phyloP scores from a whole-genome alignment of 176 grass and related monocot genomes.

The Guadua angustifolia region DNA sequence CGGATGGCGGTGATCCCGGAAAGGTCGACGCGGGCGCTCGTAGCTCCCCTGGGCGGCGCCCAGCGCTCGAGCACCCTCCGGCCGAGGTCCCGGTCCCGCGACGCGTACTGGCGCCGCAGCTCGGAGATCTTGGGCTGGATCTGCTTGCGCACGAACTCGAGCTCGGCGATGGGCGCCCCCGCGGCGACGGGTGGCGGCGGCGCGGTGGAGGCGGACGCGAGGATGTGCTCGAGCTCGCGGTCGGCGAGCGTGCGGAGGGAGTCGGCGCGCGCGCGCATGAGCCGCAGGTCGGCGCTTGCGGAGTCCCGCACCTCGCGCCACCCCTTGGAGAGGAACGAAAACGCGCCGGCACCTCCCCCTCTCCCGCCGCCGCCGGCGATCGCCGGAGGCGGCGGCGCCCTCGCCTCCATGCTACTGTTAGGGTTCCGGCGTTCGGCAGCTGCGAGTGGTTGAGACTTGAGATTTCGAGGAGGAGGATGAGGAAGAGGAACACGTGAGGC shows the following conservation, averaged over 20 bases:
- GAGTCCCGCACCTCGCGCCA: constrained; percentile 80
- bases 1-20: constrained; percentile 57
- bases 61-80: constrained; percentile 60
- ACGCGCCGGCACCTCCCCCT: constrained; percentile 30
- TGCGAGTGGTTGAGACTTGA: background rate
- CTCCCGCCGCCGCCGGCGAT: background rate
- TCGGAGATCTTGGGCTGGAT: constrained; percentile 84
- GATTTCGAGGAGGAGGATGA: background rate
- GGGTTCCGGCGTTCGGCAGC: background rate
- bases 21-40: constrained; percentile 63
- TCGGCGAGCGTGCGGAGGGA: constrained; percentile 65
- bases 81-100: constrained; percentile 44
- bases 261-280: constrained; percentile 65
- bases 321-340: constrained; percentile 71
- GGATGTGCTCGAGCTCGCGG: constrained; percentile 63
- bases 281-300: constrained; percentile 66
- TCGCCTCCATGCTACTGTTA: constrained; percentile 17
- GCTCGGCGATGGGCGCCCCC: constrained; percentile 61
- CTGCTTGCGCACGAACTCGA: constrained; percentile 68
- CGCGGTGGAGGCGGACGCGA: constrained; percentile 41
- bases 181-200: constrained; percentile 34
- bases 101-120: constrained; percentile 58
- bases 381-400: background rate
- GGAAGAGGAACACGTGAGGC: background rate
- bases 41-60: constrained; percentile 43